These are phyloP conservation scores for Durio zibethinus DNA, from an alignment of 345 rosid genomes.

Conservation along the genomic window DNA sequence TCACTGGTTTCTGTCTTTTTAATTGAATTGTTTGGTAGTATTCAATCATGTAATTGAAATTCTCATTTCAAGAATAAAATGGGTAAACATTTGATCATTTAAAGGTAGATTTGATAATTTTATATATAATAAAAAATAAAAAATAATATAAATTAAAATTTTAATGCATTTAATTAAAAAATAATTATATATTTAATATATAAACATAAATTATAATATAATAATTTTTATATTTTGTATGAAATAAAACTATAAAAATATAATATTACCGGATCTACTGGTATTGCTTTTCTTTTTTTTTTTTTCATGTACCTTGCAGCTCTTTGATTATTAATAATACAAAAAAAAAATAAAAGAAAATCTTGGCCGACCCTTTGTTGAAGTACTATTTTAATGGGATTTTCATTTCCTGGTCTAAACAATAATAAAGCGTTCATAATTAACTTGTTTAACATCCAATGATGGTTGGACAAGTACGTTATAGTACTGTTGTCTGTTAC, in stretches of 20 bases:
- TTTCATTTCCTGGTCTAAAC: too few relatives aligned
- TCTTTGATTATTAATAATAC: not conserved
- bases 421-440: not conserved
- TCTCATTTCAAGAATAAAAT: not conserved
- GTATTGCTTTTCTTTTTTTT: too few relatives aligned
- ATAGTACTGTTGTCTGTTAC: not conserved
- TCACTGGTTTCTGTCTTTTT: not conserved
- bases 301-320: not conserved
- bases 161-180: too few relatives aligned
- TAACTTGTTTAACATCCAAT: not conserved
- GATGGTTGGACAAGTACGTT: not conserved
- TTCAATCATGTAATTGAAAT: constrained; percentile 5
- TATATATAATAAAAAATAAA: too few relatives aligned
- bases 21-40: not conserved
- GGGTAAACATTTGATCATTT: not conserved
- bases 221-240: too few relatives aligned
- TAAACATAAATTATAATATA: too few relatives aligned
- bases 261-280: too few relatives aligned
- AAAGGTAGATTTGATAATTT: too few relatives aligned
- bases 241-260: too few relatives aligned
- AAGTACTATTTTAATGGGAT: not conserved
- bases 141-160: too few relatives aligned
- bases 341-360: not conserved
- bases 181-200: too few relatives aligned
- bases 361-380: not conserved